A percentile compares a stretch with the other conserved stretches of the same genome.
Evolutionary conservation across 257 asterid genomes (phyloP).

Genomic region (Solanum paucissectum): DNA sequence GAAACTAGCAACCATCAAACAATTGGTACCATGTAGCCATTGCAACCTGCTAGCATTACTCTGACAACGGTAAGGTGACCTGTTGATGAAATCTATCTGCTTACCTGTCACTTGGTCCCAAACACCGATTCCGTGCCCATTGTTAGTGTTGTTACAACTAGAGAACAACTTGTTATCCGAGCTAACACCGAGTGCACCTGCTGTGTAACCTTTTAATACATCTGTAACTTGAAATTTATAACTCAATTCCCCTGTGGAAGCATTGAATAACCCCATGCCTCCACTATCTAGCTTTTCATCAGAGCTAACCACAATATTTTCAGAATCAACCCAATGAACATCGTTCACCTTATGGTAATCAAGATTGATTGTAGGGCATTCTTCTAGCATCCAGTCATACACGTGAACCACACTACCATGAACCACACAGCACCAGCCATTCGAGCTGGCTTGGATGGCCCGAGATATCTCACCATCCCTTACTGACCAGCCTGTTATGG

Average conservation of each 20-base stretch:
- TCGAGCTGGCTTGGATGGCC: constrained; percentile 71
- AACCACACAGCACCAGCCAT: constrained; percentile 79
- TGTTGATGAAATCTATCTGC: constrained; percentile 55
- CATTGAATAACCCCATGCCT: constrained; percentile 61
- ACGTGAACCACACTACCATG: constrained; percentile 82
- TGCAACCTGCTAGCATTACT: constrained; percentile 70
- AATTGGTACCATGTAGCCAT: constrained; percentile 53
- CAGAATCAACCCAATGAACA: constrained; percentile 50
- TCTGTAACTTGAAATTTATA: constrained; percentile 49
- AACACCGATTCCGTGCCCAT: constrained; percentile 63
- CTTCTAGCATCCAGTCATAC: constrained; percentile 79
- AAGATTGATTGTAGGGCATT: constrained; percentile 55
- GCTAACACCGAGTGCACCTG: constrained; percentile 52
- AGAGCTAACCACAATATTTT: constrained; percentile 53
- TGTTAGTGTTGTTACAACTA: constrained; percentile 55
- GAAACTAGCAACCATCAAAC: constrained; percentile 58
- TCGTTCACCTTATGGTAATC: constrained; percentile 74
- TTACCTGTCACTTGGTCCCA: constrained; percentile 78
- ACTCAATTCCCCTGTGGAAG: constrained; percentile 46
- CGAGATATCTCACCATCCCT: constrained; percentile 42
- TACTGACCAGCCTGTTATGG: constrained; percentile 56
- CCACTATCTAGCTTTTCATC: constrained; percentile 64
- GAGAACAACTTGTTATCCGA: constrained; percentile 56
- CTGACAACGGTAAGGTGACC: constrained; percentile 46
- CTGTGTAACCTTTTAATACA: constrained; percentile 49